Conservation (phyloP, 495 filamentous ascomycete species). For the Elasticomyces elasticus region DNA sequence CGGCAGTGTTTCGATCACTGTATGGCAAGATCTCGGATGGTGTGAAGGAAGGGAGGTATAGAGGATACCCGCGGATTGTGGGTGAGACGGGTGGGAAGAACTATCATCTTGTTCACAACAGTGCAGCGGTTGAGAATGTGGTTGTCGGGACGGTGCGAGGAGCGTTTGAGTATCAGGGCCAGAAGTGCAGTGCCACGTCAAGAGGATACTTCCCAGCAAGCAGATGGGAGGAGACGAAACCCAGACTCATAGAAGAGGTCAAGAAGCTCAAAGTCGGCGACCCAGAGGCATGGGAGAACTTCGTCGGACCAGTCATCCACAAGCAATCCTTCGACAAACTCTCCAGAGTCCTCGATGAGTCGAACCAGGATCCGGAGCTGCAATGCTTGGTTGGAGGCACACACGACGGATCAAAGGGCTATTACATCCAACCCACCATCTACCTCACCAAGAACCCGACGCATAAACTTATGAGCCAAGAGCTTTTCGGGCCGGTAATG, state of each 20-base stretch:
- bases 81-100: conserved; percentile 39
- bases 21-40: conserved; percentile 33
- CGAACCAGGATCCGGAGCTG: conserved; percentile 52
- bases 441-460: conserved; percentile 55
- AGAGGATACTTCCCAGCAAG: conserved; percentile 33
- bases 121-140: conserved; percentile 32
- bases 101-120: conserved; percentile 34
- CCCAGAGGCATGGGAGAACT: conserved; percentile 31
- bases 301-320: conserved; percentile 39
- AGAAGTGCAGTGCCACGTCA: conserved; percentile 35
- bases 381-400: conserved; percentile 50
- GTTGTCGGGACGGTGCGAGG: conserved; percentile 35
- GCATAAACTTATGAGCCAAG: conserved; percentile 50
- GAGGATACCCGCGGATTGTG: conserved; percentile 35
- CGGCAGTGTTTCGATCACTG: conserved; percentile 32
- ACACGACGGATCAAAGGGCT: conserved; percentile 51
- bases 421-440: conserved; percentile 59
- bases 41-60: conserved; percentile 31
- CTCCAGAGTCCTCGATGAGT: conserved; percentile 44
- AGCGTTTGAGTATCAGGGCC: conserved; percentile 38
- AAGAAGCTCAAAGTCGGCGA: conserved; percentile 32
- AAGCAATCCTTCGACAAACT: conserved; percentile 33
- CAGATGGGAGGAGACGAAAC: conserved; percentile 30
- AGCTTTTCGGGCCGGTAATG: conserved; percentile 57
- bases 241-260: conserved; percentile 27